phyloP scores from a whole-genome alignment of 2,329 filamentous ascomycete genomes.

The Didymella lethalis region DNA sequence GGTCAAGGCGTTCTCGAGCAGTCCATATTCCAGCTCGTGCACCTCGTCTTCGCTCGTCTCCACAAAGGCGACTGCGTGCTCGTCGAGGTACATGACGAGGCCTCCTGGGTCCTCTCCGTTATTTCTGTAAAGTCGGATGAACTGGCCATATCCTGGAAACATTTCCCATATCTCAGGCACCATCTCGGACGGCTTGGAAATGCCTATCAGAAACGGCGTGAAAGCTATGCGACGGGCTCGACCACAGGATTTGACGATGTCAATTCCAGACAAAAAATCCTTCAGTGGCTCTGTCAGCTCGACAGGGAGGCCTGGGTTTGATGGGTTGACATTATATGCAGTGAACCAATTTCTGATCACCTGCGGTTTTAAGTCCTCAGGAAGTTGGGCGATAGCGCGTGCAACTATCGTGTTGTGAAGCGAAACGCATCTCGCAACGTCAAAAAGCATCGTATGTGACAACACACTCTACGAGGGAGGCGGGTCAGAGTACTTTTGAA shows the following conservation, averaged over 20 bases:
- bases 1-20: conserved; percentile 3
- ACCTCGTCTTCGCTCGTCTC: not conserved
- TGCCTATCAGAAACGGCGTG: conserved; percentile 5
- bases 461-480: too few species aligned
- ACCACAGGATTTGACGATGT: conserved; percentile 2
- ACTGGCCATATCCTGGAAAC: conserved; percentile 3
- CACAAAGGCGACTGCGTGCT: conserved; percentile 3
- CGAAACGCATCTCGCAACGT: not conserved
- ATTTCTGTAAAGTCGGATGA: conserved; percentile 4
- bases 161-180: conserved; percentile 6
- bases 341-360: conserved; percentile 7
- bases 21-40: not conserved
- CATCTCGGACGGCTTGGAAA: conserved; percentile 4
- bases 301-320: conserved; percentile 2
- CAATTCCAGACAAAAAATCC: conserved; percentile 4
- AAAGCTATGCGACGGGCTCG: conserved; percentile 4
- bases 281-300: not conserved
- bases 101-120: conserved; percentile 7
- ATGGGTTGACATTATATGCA: conserved; percentile 1
- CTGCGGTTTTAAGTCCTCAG: conserved; percentile 1
- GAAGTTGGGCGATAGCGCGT: conserved; percentile 3
- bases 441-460: not conserved
- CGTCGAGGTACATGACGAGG: conserved; percentile 3
- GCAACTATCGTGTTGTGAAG: not conserved
- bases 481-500: too few species aligned